Base-by-base conservation (phyloP, 2,329 filamentous ascomycete genomes). In the Penicillium sp. region DNA sequence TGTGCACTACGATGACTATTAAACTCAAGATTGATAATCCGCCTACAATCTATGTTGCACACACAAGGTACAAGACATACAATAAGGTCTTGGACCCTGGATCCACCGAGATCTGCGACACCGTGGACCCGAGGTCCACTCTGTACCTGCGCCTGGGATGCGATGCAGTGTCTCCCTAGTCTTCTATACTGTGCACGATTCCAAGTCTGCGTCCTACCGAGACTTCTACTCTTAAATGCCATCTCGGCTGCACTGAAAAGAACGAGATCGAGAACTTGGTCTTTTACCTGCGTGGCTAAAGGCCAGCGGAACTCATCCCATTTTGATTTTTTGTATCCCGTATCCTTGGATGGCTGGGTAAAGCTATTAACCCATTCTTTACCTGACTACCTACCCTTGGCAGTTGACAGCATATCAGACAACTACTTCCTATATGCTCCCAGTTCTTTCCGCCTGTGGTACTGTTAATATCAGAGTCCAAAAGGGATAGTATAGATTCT, bases 41-140 rank as follows among this genome's bases (percentile, higher is more conserved):
- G 3, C 2, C 29, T 32, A 16, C 18, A 20, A 20, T 16, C 29
- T 16, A 16, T 11, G 31, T 34, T 11, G 16, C 31, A 34, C 28
- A 14, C 29, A 16, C 24, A 9, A 26, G 24, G 24, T 26, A 26
- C 24, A 10, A 18, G 31, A 34, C 8, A n/a, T n/a, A n/a, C n/a
- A n/a, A 32, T 14, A 32, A 32, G 16, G 14, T 14, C 29, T 32
- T 32, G 14, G n/a, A 9, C 3, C 29, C 29, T 16, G 29, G 8
- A 7, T 42, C 40, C 40, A 42, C 40, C 34, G 23, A 26, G 23
- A 36, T 36, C 40, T 22, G 40, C 40, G 31, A 27, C 40, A 24
- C 24, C 31, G 16, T 32, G 39, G 39, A 39, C 35, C 39, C 42
- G 34, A 38, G 32, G 34, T 31, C 34, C 42, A 7, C 6, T 9